A percentile compares a stretch with the other conserved stretches of the same genome.
Evolutionary conservation across 257 asterid species (phyloP).

Genomic region (Solanum arcanum): DNA sequence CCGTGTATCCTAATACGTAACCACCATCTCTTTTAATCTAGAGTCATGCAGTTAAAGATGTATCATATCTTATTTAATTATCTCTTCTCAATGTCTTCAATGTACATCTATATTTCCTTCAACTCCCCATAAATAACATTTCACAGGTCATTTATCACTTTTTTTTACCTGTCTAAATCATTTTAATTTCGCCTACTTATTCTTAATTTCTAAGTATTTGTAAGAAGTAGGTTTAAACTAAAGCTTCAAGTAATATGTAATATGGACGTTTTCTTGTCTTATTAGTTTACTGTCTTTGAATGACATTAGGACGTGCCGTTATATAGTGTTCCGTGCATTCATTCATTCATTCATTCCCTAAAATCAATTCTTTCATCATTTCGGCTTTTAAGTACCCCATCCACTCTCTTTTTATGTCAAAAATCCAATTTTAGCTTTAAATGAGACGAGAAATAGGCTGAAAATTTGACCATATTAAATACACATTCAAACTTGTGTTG

Average conservation of each 20-base stretch:
- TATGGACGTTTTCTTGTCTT: background rate
- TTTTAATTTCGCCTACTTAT: too few species aligned
- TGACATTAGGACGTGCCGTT: slow-evolving; percentile 6
- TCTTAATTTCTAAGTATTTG: too few species aligned
- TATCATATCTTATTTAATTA: too few species aligned
- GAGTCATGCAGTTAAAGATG: too few species aligned
- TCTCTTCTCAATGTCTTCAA: too few species aligned
- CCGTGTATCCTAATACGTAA: background rate
- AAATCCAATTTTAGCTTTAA: background rate
- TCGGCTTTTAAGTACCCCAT: background rate
- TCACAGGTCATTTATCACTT: background rate
- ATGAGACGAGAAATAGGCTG: background rate
- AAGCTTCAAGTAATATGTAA: background rate
- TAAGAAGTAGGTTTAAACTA: too few species aligned
- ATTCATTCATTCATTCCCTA: background rate
- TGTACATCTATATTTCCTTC: background rate
- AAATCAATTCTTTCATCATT: background rate
- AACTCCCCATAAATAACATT: background rate
- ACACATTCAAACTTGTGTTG: background rate
- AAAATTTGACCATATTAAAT: background rate
- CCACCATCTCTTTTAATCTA: background rate
- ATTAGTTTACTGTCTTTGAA: background rate
- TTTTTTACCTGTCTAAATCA: too few species aligned
- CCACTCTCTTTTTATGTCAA: background rate
- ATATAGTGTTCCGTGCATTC: slow-evolving; percentile 3